Evolutionary conservation across 208 protist species (phyloP).

Genomic region (Trichomonas gallinae): DNA sequence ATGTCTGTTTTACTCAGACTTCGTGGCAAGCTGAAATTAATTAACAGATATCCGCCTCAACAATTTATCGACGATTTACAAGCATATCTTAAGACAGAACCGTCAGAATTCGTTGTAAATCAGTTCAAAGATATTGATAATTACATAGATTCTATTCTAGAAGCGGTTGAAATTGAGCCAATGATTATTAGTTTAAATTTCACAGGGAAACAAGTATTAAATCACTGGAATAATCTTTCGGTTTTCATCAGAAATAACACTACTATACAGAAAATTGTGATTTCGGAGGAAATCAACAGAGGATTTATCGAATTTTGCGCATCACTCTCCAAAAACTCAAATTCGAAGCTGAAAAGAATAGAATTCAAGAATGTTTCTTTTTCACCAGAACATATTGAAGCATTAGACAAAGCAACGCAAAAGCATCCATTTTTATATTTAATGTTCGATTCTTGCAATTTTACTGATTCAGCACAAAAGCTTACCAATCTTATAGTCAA

Average conservation of each 20-base stretch:
- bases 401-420: neutral
- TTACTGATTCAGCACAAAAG: neutral
- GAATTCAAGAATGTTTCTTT: neutral
- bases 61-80: neutral
- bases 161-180: neutral
- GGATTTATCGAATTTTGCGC: neutral
- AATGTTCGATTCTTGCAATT: neutral
- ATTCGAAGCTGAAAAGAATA: neutral
- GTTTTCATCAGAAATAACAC: neutral
- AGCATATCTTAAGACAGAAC: neutral
- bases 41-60: neutral
- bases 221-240: neutral
- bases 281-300: neutral
- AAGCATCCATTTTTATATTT: neutral
- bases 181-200: neutral
- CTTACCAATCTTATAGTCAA: neutral
- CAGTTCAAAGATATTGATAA: neutral
- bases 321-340: neutral
- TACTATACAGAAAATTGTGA: neutral
- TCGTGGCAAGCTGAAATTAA: neutral
- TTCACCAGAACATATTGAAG: neutral
- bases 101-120: neutral
- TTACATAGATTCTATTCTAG: neutral
- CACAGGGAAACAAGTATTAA: neutral
- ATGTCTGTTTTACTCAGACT: neutral